Percentiles rank a stretch among this genome's conserved stretches.
These are phyloP conservation scores for Yamadazyma siamensis DNA, from an alignment of 1,139 yeast genomes.

Conservation along the genomic window DNA sequence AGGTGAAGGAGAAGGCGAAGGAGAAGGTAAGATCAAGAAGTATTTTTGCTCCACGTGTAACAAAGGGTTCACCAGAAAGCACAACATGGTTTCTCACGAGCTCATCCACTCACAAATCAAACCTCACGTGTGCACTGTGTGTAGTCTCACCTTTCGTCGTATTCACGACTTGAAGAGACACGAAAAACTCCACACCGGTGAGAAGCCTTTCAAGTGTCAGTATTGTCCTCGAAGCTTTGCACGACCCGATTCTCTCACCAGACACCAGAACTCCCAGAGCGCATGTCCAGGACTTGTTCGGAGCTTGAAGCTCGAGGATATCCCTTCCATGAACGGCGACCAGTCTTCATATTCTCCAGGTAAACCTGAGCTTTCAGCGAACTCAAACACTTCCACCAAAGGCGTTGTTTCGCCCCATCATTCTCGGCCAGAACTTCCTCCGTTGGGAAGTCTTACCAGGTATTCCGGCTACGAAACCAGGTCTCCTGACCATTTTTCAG, in stretches of 20 bases:
- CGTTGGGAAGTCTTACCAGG: conserved; percentile 3
- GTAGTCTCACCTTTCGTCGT: conserved; percentile 63
- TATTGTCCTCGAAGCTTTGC: conserved; percentile 69
- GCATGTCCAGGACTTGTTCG: conserved; percentile 28
- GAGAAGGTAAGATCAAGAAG: conserved; percentile 13
- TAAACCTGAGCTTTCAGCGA: background rate
- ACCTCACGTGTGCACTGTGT: conserved; percentile 66
- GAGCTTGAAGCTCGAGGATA: conserved; percentile 1
- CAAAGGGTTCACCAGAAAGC: conserved; percentile 65
- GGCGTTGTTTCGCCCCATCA: background rate
- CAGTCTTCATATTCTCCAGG: too few relatives aligned
- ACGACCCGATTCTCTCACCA: conserved; percentile 69
- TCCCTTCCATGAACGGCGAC: background rate
- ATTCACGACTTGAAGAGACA: conserved; percentile 77
- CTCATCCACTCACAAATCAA: conserved; percentile 65
- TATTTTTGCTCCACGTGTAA: conserved; percentile 58
- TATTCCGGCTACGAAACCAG: conserved; percentile 1
- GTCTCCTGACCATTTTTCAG: background rate
- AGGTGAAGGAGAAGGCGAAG: conserved; percentile 2
- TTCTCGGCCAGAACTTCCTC: conserved; percentile 4
- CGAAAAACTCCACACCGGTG: conserved; percentile 73
- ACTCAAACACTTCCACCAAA: background rate
- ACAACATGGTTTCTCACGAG: conserved; percentile 71
- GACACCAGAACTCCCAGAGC: conserved; percentile 53
- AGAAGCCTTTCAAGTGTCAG: conserved; percentile 61